A percentile compares a stretch with the other conserved stretches of the same genome.
Conservation (phyloP, 2,329 filamentous ascomycete species). For the Alternaria rosae region DNA sequence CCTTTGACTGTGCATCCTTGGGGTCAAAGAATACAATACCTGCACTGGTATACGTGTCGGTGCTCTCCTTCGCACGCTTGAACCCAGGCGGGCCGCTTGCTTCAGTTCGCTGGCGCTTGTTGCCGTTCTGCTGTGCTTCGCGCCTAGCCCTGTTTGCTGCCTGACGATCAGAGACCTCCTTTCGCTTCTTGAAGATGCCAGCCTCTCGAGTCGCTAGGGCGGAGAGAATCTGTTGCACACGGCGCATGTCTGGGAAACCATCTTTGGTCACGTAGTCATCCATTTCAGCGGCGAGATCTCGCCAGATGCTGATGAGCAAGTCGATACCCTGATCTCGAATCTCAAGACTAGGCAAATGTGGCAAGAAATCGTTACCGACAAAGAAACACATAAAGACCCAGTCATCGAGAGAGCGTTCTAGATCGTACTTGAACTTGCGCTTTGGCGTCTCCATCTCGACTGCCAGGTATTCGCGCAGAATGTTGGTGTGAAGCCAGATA, state of each 20-base stretch:
- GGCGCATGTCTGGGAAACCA: conserved; percentile 84
- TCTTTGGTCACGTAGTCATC: conserved; percentile 96
- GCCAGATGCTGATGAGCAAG: conserved; percentile 95
- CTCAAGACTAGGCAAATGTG: conserved; percentile 95
- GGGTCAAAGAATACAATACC: conserved; percentile 49
- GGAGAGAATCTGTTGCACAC: conserved; percentile 85
- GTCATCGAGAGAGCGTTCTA: conserved; percentile 93
- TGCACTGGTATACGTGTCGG: conserved; percentile 44
- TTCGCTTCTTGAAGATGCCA: conserved; percentile 86
- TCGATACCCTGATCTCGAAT: conserved; percentile 98
- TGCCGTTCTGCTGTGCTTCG: conserved; percentile 51
- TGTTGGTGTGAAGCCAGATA: conserved; percentile 95
- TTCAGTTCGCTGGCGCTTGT: conserved; percentile 44
- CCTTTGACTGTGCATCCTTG: conserved; percentile 47
- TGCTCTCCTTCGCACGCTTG: conserved; percentile 47
- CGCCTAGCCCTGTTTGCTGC: conserved; percentile 73
- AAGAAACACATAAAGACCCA: conserved; percentile 99
- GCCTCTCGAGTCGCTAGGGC: conserved; percentile 93
- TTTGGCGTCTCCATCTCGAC: conserved; percentile 85
- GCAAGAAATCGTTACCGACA: conserved; percentile 97
- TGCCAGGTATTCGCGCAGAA: conserved; percentile 90
- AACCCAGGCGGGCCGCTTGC: conserved; percentile 32
- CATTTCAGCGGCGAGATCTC: conserved; percentile 88
- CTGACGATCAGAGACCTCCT: conserved; percentile 83
- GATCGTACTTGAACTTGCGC: conserved; percentile 86